Evolutionary conservation across 73 alveolate species (phyloP), one percentile per base, ranked within the genome.

Genomic region (Symbiodinium natans): DNA sequence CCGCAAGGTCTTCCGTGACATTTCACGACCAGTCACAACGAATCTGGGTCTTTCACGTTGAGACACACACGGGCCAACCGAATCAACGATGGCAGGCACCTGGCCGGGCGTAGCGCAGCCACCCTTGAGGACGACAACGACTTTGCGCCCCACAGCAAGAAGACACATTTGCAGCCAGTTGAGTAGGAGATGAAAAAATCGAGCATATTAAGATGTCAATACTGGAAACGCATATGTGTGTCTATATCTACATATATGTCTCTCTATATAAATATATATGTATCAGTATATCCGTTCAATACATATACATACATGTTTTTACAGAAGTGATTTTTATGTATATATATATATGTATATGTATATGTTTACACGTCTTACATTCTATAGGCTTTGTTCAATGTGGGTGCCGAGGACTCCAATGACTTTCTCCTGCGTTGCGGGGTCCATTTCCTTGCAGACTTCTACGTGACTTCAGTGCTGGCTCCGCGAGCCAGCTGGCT

Each of bases 391-490:
- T 68, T 7, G 82, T 33, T 77, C n/a, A 4, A 2, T 33, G 1
- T 0, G 31, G 13, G 27, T 23, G 23, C 77, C 29, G 54, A 90
- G 96, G 96, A 90, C 17, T 41, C 88, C 75, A 90, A 41, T 40
- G 96, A 90, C 83, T 90, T 90, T 77, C 52, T 52, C n/a, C 36
- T 90, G 88, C 86, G 96, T 15, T 40, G 73, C 75, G 77, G 77
- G 36, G 96, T 90, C 77, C 96, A 90, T 84, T 90, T 90, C 38
- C 87, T 90, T 36, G 96, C 96, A 3, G 96, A 90, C 63, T 90
- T 90, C 96, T 90, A 90, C 54, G 96, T 90, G 29, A 90, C 96
- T 39, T 90, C 96, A 15, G 86, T 90, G 75, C 96, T 90, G 34
- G 96, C 96, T 1, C 96, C 96, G 38, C 86, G 96, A n/a, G 96